Conservation (phyloP, 495 filamentous ascomycete genomes). For the Tuber umbilicatum region DNA sequence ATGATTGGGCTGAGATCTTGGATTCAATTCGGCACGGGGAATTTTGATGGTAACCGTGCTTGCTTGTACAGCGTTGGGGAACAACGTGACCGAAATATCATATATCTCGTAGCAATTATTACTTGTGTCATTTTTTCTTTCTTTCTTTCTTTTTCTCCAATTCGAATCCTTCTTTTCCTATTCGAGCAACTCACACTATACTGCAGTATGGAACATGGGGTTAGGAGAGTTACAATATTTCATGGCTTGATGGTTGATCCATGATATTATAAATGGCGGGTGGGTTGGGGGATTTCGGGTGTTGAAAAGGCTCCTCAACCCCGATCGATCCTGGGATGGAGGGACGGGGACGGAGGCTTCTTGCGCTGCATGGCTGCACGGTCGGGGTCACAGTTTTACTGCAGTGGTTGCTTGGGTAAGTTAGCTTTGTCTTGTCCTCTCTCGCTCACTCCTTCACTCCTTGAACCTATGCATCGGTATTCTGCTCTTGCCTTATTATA, state of each 20-base stretch:
- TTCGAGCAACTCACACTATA: not conserved
- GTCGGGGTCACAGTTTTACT: not conserved
- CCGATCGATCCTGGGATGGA: not conserved
- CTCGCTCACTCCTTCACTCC: not conserved
- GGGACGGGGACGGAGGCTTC: not conserved
- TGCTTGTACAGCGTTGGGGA: not conserved
- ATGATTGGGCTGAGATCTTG: not conserved
- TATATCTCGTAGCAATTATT: not conserved
- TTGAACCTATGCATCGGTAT: not conserved
- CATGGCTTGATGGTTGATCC: not conserved
- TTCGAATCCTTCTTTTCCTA: not conserved
- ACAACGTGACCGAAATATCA: not conserved
- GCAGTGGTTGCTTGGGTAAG: not conserved
- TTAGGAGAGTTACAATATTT: not conserved
- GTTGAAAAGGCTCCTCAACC: not conserved
- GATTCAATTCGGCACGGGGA: not conserved
- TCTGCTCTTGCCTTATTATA: not conserved
- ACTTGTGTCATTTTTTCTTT: not conserved
- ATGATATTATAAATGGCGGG: not conserved
- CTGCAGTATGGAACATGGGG: not conserved
- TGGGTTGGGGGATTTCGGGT: slow-evolving; percentile 1
- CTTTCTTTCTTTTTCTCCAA: not conserved
- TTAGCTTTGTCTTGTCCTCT: not conserved
- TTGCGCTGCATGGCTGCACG: slow-evolving; percentile 1
- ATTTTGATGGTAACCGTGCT: not conserved